phyloP scores from a whole-genome alignment of 2,329 filamentous ascomycete species.

The Aulographum hederae region DNA sequence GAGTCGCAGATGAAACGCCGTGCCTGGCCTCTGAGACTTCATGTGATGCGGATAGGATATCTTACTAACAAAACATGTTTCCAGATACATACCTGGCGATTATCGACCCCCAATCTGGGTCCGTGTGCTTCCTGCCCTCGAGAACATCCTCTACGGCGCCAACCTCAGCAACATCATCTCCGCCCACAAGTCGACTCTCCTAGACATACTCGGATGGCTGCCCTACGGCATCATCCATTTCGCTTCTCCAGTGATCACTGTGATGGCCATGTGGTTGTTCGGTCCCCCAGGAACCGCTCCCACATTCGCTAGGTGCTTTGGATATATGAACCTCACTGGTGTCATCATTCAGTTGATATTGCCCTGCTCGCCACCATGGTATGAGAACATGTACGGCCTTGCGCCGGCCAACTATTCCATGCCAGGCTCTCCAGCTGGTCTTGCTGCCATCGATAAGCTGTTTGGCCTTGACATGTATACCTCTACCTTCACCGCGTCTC shows the following conservation, averaged over 20 bases:
- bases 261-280: slow-evolving; percentile 69
- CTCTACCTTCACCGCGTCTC: slow-evolving; percentile 75
- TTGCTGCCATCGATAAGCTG: slow-evolving; percentile 77
- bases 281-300: slow-evolving; percentile 71
- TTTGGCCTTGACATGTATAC: slow-evolving; percentile 87
- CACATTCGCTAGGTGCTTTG: slow-evolving; percentile 71
- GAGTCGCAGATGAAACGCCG: slow-evolving; percentile 1
- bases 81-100: slow-evolving; percentile 75
- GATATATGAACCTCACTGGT: slow-evolving; percentile 79
- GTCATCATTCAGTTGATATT: slow-evolving; percentile 80
- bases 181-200: slow-evolving; percentile 63
- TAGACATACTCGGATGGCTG: slow-evolving; percentile 82
- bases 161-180: slow-evolving; percentile 93
- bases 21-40: neutral
- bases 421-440: slow-evolving; percentile 70
- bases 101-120: slow-evolving; percentile 92
- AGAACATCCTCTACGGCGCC: slow-evolving; percentile 91
- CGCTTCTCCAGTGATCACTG: slow-evolving; percentile 64
- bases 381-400: slow-evolving; percentile 81
- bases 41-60: no score
- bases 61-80: no score
- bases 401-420: slow-evolving; percentile 88
- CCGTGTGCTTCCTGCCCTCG: slow-evolving; percentile 77
- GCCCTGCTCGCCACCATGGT: slow-evolving; percentile 92
- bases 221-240: slow-evolving; percentile 89